Conservation (phyloP, 129 eudicot species). For the Helianthus tuberosus region DNA sequence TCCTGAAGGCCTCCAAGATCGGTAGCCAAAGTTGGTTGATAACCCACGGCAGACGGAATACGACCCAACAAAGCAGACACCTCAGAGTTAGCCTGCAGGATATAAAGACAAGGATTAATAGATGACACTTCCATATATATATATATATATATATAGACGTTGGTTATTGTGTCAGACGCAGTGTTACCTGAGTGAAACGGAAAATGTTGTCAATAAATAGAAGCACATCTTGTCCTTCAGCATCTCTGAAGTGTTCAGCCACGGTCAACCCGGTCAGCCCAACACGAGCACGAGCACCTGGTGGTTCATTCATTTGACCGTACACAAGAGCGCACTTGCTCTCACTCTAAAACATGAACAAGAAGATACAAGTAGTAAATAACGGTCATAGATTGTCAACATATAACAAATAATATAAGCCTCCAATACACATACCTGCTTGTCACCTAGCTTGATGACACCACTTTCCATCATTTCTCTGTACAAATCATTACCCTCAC, state of each 20-base stretch:
- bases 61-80: slow-evolving; percentile 58
- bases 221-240: slow-evolving; percentile 98
- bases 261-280: slow-evolving; percentile 52
- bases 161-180: not conserved
- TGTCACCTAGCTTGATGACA: slow-evolving; percentile 96
- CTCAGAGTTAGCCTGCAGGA: slow-evolving; percentile 44
- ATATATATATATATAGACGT: not conserved
- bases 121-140: not conserved
- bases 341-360: slow-evolving; percentile 50
- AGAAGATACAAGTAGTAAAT: not conserved
- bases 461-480: slow-evolving; percentile 80
- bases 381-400: not conserved
- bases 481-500: slow-evolving; percentile 55
- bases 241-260: slow-evolving; percentile 99
- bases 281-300: slow-evolving; percentile 61
- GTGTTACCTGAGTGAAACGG: slow-evolving; percentile 44
- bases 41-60: slow-evolving; percentile 58
- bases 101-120: not conserved
- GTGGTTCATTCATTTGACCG: slow-evolving; percentile 53
- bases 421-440: slow-evolving; percentile 56
- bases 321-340: slow-evolving; percentile 99
- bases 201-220: slow-evolving; percentile 93
- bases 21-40: slow-evolving; percentile 47
- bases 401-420: not conserved
- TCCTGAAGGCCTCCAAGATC: slow-evolving; percentile 56